Percentiles rank a stretch among this genome's conserved stretches.
These are phyloP conservation scores for Trichosanthes cucumerina DNA, from an alignment of 306 rosid genomes.

Conservation along the genomic window DNA sequence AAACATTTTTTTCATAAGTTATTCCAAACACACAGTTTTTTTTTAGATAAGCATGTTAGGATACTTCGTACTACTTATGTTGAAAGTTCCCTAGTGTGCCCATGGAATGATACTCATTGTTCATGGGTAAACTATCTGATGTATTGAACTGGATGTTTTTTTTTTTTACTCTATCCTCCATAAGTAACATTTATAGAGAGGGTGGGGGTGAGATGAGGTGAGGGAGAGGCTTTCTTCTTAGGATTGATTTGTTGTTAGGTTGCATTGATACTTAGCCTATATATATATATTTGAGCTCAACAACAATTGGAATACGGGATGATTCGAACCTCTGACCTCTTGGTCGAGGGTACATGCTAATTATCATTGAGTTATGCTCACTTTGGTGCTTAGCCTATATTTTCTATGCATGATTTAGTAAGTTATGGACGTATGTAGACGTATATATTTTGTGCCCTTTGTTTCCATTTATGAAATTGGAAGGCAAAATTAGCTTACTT, in stretches of 20 bases:
- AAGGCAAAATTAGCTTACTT: background rate
- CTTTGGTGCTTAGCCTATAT: background rate
- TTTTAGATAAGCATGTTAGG: background rate
- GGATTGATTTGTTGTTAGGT: background rate
- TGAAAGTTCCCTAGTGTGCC: background rate
- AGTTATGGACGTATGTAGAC: background rate
- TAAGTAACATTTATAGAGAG: background rate
- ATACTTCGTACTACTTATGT: background rate
- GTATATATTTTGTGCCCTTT: background rate
- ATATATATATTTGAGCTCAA: too few species aligned
- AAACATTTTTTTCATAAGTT: too few species aligned
- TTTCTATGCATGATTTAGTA: background rate
- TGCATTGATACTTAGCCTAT: background rate
- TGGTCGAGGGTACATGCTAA: too few species aligned
- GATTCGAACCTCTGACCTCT: too few species aligned
- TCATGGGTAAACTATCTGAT: background rate
- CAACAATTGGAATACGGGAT: too few species aligned
- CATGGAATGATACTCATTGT: background rate
- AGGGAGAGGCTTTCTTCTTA: background rate
- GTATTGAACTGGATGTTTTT: background rate
- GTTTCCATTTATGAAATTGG: background rate
- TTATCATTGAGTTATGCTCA: too few species aligned
- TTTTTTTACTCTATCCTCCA: background rate
- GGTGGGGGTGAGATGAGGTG: background rate
- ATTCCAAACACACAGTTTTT: too few species aligned